Conservation (phyloP, 768 basidiomycete species). For the Tubosaeta sp. region DNA sequence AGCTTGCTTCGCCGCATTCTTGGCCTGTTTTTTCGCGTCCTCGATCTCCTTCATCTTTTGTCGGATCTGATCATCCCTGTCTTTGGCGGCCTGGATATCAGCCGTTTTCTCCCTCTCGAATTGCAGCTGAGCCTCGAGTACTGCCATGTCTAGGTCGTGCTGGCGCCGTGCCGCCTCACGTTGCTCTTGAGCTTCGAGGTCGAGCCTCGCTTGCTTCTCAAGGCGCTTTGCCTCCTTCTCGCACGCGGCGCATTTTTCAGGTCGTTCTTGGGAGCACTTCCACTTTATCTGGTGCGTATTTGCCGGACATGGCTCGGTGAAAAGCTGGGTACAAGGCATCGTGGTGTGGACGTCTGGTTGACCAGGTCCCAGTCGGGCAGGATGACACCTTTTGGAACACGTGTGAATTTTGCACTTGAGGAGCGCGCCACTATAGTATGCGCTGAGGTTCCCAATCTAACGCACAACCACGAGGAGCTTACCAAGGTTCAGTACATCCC, state of each 20-base stretch:
- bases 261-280: constrained; percentile 40
- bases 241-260: constrained; percentile 42
- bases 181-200: constrained; percentile 39
- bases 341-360: constrained; percentile 17
- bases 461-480: constrained; percentile 7
- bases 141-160: constrained; percentile 27
- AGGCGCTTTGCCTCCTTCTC: constrained; percentile 39
- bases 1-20: constrained; percentile 3
- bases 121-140: neutral
- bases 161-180: constrained; percentile 42
- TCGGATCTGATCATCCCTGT: neutral
- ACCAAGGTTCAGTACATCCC: constrained; percentile 62
- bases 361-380: constrained; percentile 46
- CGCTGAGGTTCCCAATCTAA: neutral
- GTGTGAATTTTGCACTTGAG: constrained; percentile 50
- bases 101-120: neutral
- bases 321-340: constrained; percentile 40
- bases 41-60: neutral
- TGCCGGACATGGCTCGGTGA: constrained; percentile 37
- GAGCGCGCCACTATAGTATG: constrained; percentile 37
- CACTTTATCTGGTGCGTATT: constrained; percentile 41
- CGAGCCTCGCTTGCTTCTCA: constrained; percentile 37
- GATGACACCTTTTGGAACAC: constrained; percentile 63
- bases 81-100: neutral
- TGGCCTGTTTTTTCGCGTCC: neutral